A percentile compares a stretch with the other conserved stretches of the same genome.
Evolutionary conservation across 805 yeast genomes (phyloP).

Genomic region (Candida pseudoglaebosa): DNA sequence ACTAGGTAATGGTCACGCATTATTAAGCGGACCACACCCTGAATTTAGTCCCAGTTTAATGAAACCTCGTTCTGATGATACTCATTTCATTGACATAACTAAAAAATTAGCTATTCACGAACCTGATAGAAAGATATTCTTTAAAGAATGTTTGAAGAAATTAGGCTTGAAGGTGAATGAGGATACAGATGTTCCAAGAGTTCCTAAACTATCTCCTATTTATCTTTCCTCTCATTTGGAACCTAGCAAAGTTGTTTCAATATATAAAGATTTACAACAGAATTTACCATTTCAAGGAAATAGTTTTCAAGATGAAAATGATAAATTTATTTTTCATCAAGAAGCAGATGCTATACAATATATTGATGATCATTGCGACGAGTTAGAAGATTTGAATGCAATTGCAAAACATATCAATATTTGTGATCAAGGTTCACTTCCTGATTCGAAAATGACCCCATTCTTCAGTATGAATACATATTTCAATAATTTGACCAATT

Average conservation of each 20-base stretch:
- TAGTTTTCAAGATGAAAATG: constrained; percentile 49
- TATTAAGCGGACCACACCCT: constrained; percentile 85
- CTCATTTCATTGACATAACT: constrained; percentile 25
- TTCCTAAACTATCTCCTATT: constrained; percentile 68
- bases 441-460: constrained; percentile 58
- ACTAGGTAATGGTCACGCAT: constrained; percentile 70
- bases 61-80: constrained; percentile 28
- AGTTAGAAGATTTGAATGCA: constrained; percentile 45
- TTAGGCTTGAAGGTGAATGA: constrained; percentile 70
- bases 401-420: constrained; percentile 46
- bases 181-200: constrained; percentile 35
- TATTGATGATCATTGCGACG: constrained; percentile 16
- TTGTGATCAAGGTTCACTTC: constrained; percentile 38
- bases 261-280: constrained; percentile 35
- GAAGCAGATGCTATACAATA: constrained; percentile 24
- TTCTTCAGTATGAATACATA: constrained; percentile 64
- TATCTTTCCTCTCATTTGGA: constrained; percentile 43
- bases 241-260: constrained; percentile 23
- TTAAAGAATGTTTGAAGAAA: constrained; percentile 52
- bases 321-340: constrained; percentile 50
- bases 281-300: constrained; percentile 31
- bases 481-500: constrained; percentile 39
- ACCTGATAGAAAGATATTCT: constrained; percentile 48
- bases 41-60: constrained; percentile 65
- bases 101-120: constrained; percentile 42